These are phyloP conservation scores for Syzygium oleosum DNA, from an alignment of 345 rosid species.

Conservation along the genomic window DNA sequence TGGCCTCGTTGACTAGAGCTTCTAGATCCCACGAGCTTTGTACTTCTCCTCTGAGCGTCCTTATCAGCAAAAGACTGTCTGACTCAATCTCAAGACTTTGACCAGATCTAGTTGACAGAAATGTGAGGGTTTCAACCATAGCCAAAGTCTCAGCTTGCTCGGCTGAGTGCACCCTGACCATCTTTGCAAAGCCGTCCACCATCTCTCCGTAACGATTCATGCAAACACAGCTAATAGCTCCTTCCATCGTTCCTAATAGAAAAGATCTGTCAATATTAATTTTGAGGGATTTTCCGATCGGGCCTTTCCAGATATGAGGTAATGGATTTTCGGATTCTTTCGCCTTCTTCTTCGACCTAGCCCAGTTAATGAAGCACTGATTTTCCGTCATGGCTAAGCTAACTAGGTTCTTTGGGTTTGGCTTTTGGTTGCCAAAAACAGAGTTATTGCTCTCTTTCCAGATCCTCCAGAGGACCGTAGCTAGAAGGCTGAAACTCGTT, in stretches of 20 bases:
- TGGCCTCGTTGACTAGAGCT: neutral
- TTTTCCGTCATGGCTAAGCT: neutral
- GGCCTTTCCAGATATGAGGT: neutral
- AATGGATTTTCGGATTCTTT: neutral
- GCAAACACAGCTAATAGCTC: neutral
- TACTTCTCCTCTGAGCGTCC: neutral
- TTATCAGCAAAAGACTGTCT: no score
- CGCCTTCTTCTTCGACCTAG: neutral
- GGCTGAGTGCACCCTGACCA: no score
- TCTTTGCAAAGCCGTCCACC: neutral
- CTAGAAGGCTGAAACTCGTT: neutral
- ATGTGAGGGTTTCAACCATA: no score
- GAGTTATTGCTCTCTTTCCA: neutral
- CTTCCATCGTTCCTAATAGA: neutral
- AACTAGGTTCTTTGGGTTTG: neutral
- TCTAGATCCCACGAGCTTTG: neutral
- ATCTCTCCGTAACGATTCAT: neutral
- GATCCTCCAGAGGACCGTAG: neutral
- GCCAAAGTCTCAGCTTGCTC: neutral
- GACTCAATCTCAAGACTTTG: no score
- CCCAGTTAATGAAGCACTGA: neutral
- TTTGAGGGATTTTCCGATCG: neutral
- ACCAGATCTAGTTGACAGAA: no score
- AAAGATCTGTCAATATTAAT: neutral
- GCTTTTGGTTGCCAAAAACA: neutral